Base-by-base conservation (phyloP, 805 yeast species). In the Candida gorgasii region DNA sequence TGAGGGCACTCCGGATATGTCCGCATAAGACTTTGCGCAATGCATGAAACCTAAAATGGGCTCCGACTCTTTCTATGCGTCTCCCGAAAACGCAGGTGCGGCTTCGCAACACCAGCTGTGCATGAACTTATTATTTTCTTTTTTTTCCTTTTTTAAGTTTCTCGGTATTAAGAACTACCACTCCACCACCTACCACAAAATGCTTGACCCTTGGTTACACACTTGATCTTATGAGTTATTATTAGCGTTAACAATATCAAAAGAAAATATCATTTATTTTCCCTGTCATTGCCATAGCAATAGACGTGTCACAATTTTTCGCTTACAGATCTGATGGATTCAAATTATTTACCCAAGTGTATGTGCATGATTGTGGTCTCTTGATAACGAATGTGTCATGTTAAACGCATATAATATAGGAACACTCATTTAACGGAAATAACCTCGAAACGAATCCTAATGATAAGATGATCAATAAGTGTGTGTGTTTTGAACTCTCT, bases 11-110 rank as follows among this genome's bases (percentile, higher is more conserved):
- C 28, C 37, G 29, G 20, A 20, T 33, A 33, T 33, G 11, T 33
- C 36, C 36, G 36, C 27, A 33, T n/a, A 7, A n/a, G 16, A 16
- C 33, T 16, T 15, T 17, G 30, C 35, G 35, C 35, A 8, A 31
- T 31, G 35, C 35, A 31, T 15, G 9, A 31, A 18, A 17, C 35
- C 35, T 18, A 31, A 31, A 31, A 31, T 11, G 14, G 8, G 8
- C 5, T 15, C 24, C 20, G 12, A 16, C n/a, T 30, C 12, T 12
- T 34, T 34, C 37, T 34, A 34, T 34, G 37, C 37, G 37, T 34
- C 37, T 34, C 37, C 37, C 16, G 37, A 34, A 34, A 34, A 20
- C 28, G 28, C 37, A 34, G 37, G 37, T 34, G 37, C 37, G 14
- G 26, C 28, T 34, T 34, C 37, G 37, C 29, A 34, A 22, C 37